Percentiles rank a stretch among this genome's conserved stretches.
These are phyloP conservation scores for Cucumis sativus DNA, from an alignment of 306 rosid species.

Conservation along the genomic window DNA sequence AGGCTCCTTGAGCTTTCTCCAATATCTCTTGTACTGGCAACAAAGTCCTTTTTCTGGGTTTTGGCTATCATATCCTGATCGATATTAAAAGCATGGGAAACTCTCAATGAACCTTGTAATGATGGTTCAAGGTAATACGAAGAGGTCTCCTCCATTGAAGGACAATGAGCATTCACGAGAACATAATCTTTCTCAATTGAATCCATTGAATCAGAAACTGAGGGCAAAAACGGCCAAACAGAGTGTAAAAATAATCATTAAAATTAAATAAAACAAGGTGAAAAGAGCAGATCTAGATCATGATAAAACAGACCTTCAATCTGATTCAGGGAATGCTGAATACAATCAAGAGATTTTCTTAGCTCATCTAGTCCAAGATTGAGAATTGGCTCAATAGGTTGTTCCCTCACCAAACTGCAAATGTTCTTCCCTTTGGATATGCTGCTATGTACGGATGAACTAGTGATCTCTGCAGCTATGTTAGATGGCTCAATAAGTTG, in stretches of 20 bases:
- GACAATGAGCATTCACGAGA: constrained; percentile 42
- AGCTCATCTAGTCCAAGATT: constrained; percentile 17
- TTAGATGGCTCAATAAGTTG: constrained; percentile 11
- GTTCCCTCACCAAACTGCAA: too few species aligned
- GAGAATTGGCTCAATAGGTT: constrained; percentile 13
- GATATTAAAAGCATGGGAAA: constrained; percentile 26
- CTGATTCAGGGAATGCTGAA: constrained; percentile 26
- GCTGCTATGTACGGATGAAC: neutral
- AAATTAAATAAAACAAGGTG: neutral
- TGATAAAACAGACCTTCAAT: constrained; percentile 36
- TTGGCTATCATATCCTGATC: constrained; percentile 21
- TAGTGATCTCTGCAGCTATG: constrained; percentile 14
- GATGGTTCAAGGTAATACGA: constrained; percentile 52
- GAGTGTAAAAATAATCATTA: neutral
- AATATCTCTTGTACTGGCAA: constrained; percentile 16
- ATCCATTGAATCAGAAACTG: constrained; percentile 74
- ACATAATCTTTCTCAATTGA: constrained; percentile 78
- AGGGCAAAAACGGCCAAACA: neutral
- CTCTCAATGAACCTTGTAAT: constrained; percentile 26
- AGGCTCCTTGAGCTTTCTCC: constrained; percentile 18
- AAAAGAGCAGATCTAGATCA: constrained; percentile 2
- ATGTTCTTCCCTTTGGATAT: too few species aligned
- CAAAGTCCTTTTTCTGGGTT: constrained; percentile 23
- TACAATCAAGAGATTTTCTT: constrained; percentile 23
- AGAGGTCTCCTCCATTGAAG: constrained; percentile 54